Percentiles rank a stretch among this genome's conserved stretches.
phyloP scores from a whole-genome alignment of 768 basidiomycete genomes.

The Mycena metata region DNA sequence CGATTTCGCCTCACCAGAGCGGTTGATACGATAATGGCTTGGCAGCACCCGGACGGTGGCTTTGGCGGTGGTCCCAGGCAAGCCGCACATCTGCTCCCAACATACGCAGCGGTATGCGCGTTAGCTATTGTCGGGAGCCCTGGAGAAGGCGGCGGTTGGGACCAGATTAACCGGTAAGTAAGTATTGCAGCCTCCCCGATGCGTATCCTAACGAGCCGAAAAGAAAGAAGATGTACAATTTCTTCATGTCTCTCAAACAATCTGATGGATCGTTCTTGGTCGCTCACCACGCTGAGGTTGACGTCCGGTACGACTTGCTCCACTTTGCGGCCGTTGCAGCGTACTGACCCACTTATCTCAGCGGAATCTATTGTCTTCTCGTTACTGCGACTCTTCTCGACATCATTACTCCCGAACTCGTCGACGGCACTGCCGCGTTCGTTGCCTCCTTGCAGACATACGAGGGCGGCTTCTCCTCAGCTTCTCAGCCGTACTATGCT shows the following conservation, averaged over 20 bases:
- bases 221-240: slow-evolving; percentile 84
- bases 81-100: slow-evolving; percentile 87
- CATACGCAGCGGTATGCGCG: slow-evolving; percentile 88
- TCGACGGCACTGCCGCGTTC: slow-evolving; percentile 81
- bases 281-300: slow-evolving; percentile 89
- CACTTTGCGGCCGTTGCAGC: background rate
- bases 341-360: slow-evolving; percentile 43
- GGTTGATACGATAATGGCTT: slow-evolving; percentile 83
- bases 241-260: slow-evolving; percentile 93
- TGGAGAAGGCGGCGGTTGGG: slow-evolving; percentile 85
- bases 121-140: slow-evolving; percentile 86
- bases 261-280: slow-evolving; percentile 95
- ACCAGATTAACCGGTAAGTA: slow-evolving; percentile 82
- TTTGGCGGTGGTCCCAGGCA: slow-evolving; percentile 95
- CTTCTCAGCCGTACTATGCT: slow-evolving; percentile 78
- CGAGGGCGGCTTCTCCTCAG: slow-evolving; percentile 93
- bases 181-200: background rate
- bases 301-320: slow-evolving; percentile 79
- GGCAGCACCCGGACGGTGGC: slow-evolving; percentile 90
- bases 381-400: slow-evolving; percentile 86
- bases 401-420: slow-evolving; percentile 89
- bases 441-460: slow-evolving; percentile 95
- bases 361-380: slow-evolving; percentile 95
- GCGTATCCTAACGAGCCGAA: background rate
- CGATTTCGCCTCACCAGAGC: slow-evolving; percentile 59